A percentile compares a stretch with the other conserved stretches of the same genome.
Conservation (phyloP, 225 moss, liverwort and hornwort genomes). For the Takakia lepidozioides region DNA sequence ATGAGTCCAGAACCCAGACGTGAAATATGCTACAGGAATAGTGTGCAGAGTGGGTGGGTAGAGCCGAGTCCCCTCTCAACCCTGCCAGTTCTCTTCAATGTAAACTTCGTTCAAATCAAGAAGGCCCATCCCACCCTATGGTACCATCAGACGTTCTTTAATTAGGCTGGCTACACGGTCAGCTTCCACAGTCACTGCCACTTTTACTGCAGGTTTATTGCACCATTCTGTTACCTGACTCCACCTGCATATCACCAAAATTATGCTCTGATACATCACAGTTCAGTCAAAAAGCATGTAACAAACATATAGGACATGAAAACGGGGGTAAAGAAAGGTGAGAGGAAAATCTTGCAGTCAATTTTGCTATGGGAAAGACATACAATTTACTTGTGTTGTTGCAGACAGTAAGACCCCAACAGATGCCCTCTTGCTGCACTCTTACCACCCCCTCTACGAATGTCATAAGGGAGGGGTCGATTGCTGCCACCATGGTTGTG, state of each 20-base stretch:
- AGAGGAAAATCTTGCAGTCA: background rate
- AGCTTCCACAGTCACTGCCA: slow-evolving; percentile 77
- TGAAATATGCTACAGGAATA: too few relatives aligned
- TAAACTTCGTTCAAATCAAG: too few relatives aligned
- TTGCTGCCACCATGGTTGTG: slow-evolving; percentile 87
- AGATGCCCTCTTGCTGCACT: slow-evolving; percentile 82
- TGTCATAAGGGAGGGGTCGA: slow-evolving; percentile 82
- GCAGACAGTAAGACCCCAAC: slow-evolving; percentile 81
- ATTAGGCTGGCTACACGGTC: slow-evolving; percentile 54
- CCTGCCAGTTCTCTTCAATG: too few relatives aligned
- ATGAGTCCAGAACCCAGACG: too few relatives aligned
- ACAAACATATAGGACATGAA: too few relatives aligned
- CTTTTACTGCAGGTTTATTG: slow-evolving; percentile 70
- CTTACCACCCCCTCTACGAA: slow-evolving; percentile 65
- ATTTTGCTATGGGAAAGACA: background rate
- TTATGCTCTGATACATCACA: too few relatives aligned
- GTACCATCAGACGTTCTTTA: slow-evolving; percentile 58
- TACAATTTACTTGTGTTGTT: slow-evolving; percentile 65
- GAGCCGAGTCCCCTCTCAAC: too few relatives aligned
- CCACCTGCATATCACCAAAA: slow-evolving; percentile 37
- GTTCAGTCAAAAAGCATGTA: too few relatives aligned
- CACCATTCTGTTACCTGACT: slow-evolving; percentile 72
- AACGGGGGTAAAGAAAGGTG: too few relatives aligned
- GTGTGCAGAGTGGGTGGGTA: too few relatives aligned
- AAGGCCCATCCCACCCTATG: slow-evolving; percentile 10